Base-by-base conservation (phyloP, 1,139 yeast species). In the Suhomyces wounanorum region DNA sequence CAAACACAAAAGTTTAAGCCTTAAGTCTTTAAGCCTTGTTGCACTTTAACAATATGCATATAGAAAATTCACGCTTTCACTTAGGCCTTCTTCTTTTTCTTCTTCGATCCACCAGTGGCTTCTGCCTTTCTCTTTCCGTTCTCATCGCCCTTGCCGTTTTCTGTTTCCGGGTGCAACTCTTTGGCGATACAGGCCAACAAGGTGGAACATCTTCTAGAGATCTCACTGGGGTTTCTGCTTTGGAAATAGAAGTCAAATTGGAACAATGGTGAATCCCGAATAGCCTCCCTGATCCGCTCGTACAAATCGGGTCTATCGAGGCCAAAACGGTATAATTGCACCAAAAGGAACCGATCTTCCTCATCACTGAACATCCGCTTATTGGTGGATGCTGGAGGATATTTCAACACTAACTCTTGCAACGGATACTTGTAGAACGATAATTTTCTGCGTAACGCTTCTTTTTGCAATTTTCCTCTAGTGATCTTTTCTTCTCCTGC, bases 211-310 rank as follows among this genome's bases (percentile, higher is more conserved):
- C 96, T 75, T 70, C 94, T 80, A 13, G 84, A 76, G 40, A 87
- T 68, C 63, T 87, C 95, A 8, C 81, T 72, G 0, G 83, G 70
- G 23, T 82, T 82, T 64, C 94, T 76, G 52, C 88, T 82, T 58
- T 84, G 89, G 60, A 87, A 76, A 69, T 85, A 87, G 61, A 82
- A 86, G 64, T 88, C 92, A 64, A 84, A 79, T 59, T 84, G 82
- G 68, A 85, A 85, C 58, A 85, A 68, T 8, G 84, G 84, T 36
- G 83, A 81, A 46, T 77, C 78, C 55, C 85, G 73, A 45, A 87
- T 83, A 37, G 82, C 80, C 50, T 82, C 84, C 55, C 84, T 76
- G 43, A 87, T 81, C 51, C 79, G 62, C 44, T 87, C 95, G 59
- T 82, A 84, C 9, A 87, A 68, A 57, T 85, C 89, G 7, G 80